phyloP scores from a whole-genome alignment of 257 asterid species.

The Plectranthus barbatus region DNA sequence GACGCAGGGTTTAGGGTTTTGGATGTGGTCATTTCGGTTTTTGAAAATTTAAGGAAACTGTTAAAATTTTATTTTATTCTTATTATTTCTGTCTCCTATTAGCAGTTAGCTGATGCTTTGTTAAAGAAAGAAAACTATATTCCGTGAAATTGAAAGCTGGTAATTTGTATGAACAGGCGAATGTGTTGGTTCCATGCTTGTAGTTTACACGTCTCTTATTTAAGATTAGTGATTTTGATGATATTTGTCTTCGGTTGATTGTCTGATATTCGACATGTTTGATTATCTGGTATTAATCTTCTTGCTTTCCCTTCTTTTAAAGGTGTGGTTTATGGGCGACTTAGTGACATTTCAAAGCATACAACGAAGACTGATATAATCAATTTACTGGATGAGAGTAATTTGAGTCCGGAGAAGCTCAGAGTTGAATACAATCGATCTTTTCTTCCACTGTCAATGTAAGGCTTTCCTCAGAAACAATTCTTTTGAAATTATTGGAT shows the following conservation, averaged over 20 bases:
- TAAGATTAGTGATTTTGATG: neutral
- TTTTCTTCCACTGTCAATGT: conserved; percentile 37
- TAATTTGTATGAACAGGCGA: neutral
- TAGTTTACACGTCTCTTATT: neutral
- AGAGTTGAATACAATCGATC: conserved; percentile 43
- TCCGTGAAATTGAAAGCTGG: neutral
- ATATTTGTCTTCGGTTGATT: neutral
- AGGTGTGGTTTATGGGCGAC: conserved; percentile 41
- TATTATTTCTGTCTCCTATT: neutral
- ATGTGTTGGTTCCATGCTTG: neutral
- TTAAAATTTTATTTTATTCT: neutral
- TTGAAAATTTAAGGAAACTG: no score
- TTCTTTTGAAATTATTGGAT: neutral
- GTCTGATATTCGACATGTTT: neutral
- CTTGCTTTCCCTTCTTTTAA: conserved; percentile 5
- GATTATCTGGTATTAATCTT: neutral
- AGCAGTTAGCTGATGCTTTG: neutral
- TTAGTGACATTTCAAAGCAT: conserved; percentile 34
- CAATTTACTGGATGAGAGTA: conserved; percentile 35
- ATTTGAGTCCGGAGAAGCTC: conserved; percentile 38
- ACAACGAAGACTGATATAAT: conserved; percentile 46
- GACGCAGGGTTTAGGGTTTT: conserved; percentile 10
- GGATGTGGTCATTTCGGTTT: conserved; percentile 5
- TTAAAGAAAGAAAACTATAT: neutral
- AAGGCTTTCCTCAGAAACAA: conserved; percentile 16